A percentile compares a stretch with the other conserved stretches of the same genome.
phyloP scores from a whole-genome alignment of 176 grass and related monocot species.

The Oropetium thomaeum region DNA sequence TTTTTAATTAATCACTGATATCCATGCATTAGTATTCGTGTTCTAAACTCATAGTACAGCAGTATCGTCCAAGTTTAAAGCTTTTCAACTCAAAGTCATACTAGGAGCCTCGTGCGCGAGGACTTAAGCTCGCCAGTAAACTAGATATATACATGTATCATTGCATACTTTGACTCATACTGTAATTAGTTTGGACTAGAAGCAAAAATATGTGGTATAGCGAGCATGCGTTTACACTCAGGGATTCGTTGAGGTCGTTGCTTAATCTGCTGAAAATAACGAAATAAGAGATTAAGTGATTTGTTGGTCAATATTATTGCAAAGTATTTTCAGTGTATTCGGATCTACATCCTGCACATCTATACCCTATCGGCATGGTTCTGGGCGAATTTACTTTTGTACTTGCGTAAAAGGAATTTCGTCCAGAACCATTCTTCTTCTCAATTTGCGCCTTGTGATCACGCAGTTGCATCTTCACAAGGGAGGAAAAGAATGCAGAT shows the following conservation, averaged over 20 bases:
- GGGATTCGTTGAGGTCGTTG: not conserved
- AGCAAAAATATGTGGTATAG: not conserved
- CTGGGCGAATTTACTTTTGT: too few relatives aligned
- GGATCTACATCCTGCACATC: too few relatives aligned
- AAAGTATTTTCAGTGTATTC: too few relatives aligned
- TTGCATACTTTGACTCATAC: not conserved
- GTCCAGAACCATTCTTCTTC: too few relatives aligned
- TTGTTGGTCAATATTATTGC: too few relatives aligned
- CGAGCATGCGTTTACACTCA: not conserved
- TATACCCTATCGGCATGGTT: too few relatives aligned
- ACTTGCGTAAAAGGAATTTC: too few relatives aligned
- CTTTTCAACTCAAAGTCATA: not conserved
- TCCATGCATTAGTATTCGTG: too few relatives aligned
- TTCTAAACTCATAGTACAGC: not conserved
- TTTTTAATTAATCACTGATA: not conserved
- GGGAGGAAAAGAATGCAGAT: too few relatives aligned
- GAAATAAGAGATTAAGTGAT: not conserved
- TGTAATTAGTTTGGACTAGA: not conserved
- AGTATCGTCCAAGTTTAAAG: too few relatives aligned
- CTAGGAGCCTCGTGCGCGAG: not conserved
- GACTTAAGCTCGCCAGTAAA: not conserved
- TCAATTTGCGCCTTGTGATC: too few relatives aligned
- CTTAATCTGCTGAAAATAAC: not conserved
- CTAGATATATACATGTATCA: not conserved
- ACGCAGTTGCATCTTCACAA: too few relatives aligned